These are phyloP conservation scores for Sanghuangporus sanghuang DNA, from an alignment of 1,284 basidiomycete species.

Conservation along the genomic window DNA sequence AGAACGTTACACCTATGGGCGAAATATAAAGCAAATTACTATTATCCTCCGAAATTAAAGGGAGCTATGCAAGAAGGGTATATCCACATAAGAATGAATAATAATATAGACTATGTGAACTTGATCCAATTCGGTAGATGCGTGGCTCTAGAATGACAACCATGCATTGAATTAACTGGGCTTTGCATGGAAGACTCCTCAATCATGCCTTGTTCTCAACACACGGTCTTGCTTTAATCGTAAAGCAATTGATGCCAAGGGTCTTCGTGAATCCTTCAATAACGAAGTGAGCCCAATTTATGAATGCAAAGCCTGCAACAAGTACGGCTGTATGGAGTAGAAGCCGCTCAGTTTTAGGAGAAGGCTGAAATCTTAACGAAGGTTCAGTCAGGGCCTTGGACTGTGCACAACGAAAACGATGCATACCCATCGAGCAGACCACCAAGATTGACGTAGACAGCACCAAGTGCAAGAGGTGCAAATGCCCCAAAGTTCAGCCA, in stretches of 20 bases:
- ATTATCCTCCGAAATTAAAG: too few relatives aligned
- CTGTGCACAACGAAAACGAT: not conserved
- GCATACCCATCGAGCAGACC: slow-evolving; percentile 5
- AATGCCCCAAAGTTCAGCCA: slow-evolving; percentile 20
- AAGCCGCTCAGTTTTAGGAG: slow-evolving; percentile 13
- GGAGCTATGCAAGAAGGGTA: too few relatives aligned
- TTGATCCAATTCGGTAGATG: not conserved
- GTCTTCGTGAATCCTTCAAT: slow-evolving; percentile 18
- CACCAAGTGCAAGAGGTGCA: slow-evolving; percentile 18
- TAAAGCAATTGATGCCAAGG: slow-evolving; percentile 20
- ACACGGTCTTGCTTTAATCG: slow-evolving; percentile 8
- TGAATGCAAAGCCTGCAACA: slow-evolving; percentile 18
- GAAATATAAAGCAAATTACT: too few relatives aligned
- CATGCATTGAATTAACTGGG: not conserved
- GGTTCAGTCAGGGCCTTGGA: not conserved
- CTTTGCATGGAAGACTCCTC: not conserved
- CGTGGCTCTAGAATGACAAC: not conserved
- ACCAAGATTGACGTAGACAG: slow-evolving; percentile 19
- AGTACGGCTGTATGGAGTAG: slow-evolving; percentile 17
- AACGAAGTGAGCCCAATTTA: slow-evolving; percentile 18
- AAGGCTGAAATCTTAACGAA: not conserved
- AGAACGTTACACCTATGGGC: too few relatives aligned
- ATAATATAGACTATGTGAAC: too few relatives aligned
- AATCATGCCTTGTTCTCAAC: slow-evolving; percentile 7
- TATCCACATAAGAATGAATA: too few relatives aligned